Evolutionary conservation across 2,329 filamentous ascomycete genomes (phyloP), one percentile per base, ranked within the genome.

Genomic region (Talaromyces pinophilus): DNA sequence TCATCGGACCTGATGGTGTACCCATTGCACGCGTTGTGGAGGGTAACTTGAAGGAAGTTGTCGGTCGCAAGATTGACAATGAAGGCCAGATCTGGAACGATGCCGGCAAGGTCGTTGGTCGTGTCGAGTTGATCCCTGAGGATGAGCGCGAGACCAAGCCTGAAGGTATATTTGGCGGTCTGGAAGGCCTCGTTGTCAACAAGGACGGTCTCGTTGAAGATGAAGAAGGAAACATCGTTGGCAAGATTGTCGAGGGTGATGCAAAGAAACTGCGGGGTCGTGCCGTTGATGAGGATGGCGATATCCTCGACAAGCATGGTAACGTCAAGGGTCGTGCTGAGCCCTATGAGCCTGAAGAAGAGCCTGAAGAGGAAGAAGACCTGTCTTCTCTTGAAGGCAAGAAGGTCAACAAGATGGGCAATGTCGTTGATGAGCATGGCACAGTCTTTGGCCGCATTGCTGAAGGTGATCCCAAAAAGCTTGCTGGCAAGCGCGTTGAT

Each of bases 241-340:
- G 92, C 25, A 83, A 89, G 50, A 84, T 94, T 46, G 82, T 85
- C 3, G 86, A 88, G 57, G 92, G 92, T 2, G 90, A 96, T 64
- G 76, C 85, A 42, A 92, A 92, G 83, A 82, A 83, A 62, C 84
- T 96, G 0, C 86, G 89, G 44, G 92, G 92, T 17, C 89, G 91
- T 57, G 73, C 83, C 8, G 92, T 95, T 19, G 92, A 95, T 66
- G 89, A 92, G 68, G 92, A 96, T 69, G 92, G 92, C 44, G 92
- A 95, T 66, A 88, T 96, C 38, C 83, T 91, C 65, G 92, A 95
- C 81, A 88, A 88, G 76, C 93, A 92, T 73, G 87, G 86, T 66
- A 87, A 86, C 67, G 82, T 85, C 70, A 86, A 86, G 77, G 85
- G 85, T 38, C 84, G 85, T 66, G 84, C 83, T n/a, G 85, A 86